A percentile compares a stretch with the other conserved stretches of the same genome.
phyloP scores from a whole-genome alignment of 768 basidiomycete genomes.

The Pleurotus sapidus region DNA sequence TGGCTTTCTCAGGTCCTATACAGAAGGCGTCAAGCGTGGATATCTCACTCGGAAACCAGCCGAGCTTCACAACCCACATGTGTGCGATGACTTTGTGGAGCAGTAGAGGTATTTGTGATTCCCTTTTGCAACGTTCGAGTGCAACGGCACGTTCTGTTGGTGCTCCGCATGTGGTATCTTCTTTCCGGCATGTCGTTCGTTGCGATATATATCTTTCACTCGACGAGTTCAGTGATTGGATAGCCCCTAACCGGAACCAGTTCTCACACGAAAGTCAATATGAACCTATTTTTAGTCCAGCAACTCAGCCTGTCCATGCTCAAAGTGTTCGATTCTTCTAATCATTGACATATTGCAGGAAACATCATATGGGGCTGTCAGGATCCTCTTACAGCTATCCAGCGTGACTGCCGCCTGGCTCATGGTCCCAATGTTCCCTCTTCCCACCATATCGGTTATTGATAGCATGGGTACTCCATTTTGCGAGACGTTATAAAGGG shows the following conservation, averaged over 20 bases:
- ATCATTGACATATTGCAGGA: background rate
- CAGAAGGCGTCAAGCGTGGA: slow-evolving; percentile 54
- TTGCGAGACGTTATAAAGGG: background rate
- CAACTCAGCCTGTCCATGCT: no score
- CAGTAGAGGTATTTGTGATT: background rate
- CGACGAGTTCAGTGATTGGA: no score
- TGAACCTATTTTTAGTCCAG: no score
- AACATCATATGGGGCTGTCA: slow-evolving; percentile 3
- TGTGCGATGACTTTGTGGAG: slow-evolving; percentile 55
- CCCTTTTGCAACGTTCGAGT: no score
- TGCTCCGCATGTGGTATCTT: no score
- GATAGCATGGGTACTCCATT: background rate
- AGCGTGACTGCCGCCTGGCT: background rate
- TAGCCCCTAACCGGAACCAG: no score
- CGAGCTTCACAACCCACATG: slow-evolving; percentile 48
- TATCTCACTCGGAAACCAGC: slow-evolving; percentile 67
- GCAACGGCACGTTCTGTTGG: no score
- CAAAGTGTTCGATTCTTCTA: background rate
- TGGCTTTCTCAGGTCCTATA: slow-evolving; percentile 57
- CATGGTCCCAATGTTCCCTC: background rate
- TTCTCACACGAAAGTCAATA: no score
- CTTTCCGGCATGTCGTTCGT: no score
- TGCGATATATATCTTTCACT: no score
- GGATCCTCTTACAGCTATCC: background rate
- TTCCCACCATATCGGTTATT: background rate